Evolutionary conservation across 495 filamentous ascomycete genomes (phyloP).

Genomic region (Penicillium manginii): DNA sequence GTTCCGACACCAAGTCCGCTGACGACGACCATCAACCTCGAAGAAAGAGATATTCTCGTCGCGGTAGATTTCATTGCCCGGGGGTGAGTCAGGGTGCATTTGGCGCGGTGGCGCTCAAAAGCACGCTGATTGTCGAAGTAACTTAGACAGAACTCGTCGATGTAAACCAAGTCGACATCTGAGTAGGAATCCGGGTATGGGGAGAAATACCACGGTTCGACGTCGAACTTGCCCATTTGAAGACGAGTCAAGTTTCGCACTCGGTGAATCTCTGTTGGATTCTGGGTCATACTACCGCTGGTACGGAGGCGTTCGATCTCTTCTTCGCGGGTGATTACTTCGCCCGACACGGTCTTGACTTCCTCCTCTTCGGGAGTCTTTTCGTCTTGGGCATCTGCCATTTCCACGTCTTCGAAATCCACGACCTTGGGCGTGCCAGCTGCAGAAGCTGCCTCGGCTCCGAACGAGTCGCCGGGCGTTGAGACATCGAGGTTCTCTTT

Average conservation of each 20-base stretch:
- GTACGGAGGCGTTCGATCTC: conserved; percentile 96
- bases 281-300: conserved; percentile 96
- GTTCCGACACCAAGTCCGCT: conserved; percentile 96
- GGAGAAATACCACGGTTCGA: conserved; percentile 99
- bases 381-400: conserved; percentile 60
- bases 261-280: conserved; percentile 93
- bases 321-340: conserved; percentile 77
- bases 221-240: conserved; percentile 89
- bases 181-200: conserved; percentile 90
- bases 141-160: conserved; percentile 95
- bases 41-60: conserved; percentile 95
- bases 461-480: conserved; percentile 37
- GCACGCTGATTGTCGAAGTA: conserved; percentile 81
- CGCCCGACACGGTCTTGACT: conserved; percentile 40
- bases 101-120: conserved; percentile 82
- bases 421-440: conserved; percentile 55
- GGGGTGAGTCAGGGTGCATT: conserved; percentile 94
- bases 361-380: conserved; percentile 47
- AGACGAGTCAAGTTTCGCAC: conserved; percentile 91
- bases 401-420: conserved; percentile 65
- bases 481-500: conserved; percentile 61
- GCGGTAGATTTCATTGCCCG: conserved; percentile 97
- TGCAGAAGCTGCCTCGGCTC: conserved; percentile 55
- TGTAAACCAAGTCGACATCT: conserved; percentile 86
- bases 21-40: conserved; percentile 94